Percentiles rank a stretch among this genome's conserved stretches.
phyloP scores from a whole-genome alignment of 164 flowering plant species.

The Stephania yunnanensis region DNA sequence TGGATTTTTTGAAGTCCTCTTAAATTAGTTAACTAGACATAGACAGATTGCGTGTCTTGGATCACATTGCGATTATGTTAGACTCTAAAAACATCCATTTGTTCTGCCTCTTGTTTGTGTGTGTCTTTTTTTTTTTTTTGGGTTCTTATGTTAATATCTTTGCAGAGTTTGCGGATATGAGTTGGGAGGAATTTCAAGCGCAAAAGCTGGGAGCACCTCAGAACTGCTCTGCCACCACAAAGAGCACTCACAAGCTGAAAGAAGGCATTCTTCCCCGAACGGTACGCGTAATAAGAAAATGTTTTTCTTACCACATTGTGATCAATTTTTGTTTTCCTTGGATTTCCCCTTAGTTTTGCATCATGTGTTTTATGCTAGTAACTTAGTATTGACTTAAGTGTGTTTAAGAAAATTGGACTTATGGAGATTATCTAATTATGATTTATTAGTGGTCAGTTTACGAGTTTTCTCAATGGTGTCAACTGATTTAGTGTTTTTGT shows the following conservation, averaged over 20 bases:
- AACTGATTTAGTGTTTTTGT: neutral
- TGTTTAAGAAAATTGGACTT: neutral
- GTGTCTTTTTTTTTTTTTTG: neutral
- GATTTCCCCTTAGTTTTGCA: neutral
- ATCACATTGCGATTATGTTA: neutral
- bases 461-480: neutral
- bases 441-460: neutral
- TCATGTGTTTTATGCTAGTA: neutral
- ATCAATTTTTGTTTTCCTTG: neutral
- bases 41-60: neutral
- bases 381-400: neutral
- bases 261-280: constrained; percentile 50
- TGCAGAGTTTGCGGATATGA: constrained; percentile 88
- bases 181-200: constrained; percentile 81
- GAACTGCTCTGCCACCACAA: constrained; percentile 89
- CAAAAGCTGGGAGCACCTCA: constrained; percentile 89
- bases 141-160: neutral
- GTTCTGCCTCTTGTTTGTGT: no score
- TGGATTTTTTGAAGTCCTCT: neutral
- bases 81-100: no score
- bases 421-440: neutral
- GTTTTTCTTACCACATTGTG: neutral
- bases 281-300: constrained; percentile 29
- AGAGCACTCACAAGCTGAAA: constrained; percentile 78
- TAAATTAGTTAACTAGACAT: neutral